Percentiles rank a stretch among this genome's conserved stretches.
These are phyloP conservation scores for Clarireedia hainanense DNA, from an alignment of 2,329 filamentous ascomycete genomes.

Conservation along the genomic window DNA sequence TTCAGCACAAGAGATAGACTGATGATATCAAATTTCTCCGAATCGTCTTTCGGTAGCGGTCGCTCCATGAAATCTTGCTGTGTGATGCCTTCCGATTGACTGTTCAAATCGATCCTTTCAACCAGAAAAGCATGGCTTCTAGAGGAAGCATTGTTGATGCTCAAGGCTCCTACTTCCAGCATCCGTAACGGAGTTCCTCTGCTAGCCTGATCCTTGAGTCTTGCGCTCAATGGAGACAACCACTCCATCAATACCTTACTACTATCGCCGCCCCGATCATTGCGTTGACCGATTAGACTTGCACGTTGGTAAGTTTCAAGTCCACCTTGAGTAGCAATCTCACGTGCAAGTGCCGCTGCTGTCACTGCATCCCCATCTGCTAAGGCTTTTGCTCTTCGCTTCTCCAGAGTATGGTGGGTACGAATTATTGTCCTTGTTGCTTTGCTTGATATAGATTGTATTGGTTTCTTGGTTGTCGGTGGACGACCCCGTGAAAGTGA, in stretches of 20 bases:
- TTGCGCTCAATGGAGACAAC: slow-evolving; percentile 37
- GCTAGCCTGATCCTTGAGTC: slow-evolving; percentile 16
- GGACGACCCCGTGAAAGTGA: slow-evolving; percentile 48
- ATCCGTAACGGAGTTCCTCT: slow-evolving; percentile 45
- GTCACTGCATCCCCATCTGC: slow-evolving; percentile 44
- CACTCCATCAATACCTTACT: slow-evolving; percentile 57
- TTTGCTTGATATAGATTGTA: slow-evolving; percentile 54
- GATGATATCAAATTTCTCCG: slow-evolving; percentile 76
- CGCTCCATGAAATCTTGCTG: slow-evolving; percentile 94
- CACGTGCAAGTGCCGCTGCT: slow-evolving; percentile 38
- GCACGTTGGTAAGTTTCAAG: slow-evolving; percentile 58
- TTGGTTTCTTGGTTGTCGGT: slow-evolving; percentile 36
- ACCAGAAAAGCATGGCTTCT: slow-evolving; percentile 63
- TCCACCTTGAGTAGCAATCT: slow-evolving; percentile 52
- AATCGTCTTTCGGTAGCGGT: slow-evolving; percentile 55
- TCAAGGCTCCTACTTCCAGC: slow-evolving; percentile 85
- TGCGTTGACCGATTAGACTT: slow-evolving; percentile 59
- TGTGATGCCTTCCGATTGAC: slow-evolving; percentile 70
- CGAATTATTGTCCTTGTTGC: slow-evolving; percentile 58
- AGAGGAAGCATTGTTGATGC: slow-evolving; percentile 77
- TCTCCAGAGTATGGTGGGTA: slow-evolving; percentile 57
- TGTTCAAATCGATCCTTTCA: slow-evolving; percentile 82
- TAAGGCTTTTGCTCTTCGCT: slow-evolving; percentile 49
- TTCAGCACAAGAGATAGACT: slow-evolving; percentile 91
- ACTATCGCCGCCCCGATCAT: slow-evolving; percentile 59